phyloP scores from a whole-genome alignment of 306 rosid genomes.

The Vicia faba region DNA sequence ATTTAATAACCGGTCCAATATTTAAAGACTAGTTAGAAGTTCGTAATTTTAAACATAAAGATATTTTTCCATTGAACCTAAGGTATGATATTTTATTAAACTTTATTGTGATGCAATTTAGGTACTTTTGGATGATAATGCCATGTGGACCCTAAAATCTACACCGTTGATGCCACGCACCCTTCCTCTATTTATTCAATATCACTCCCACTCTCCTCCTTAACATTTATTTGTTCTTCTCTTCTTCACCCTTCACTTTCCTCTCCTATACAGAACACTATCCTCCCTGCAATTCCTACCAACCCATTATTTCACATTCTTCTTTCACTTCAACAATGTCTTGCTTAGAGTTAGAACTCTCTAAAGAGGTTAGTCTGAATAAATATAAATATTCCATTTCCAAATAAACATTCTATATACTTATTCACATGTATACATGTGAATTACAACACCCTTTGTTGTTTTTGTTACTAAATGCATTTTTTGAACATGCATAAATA shows the following conservation, averaged over 20 bases:
- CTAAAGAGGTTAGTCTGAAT: conserved; percentile 49
- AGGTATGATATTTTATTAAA: neutral
- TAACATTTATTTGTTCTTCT: conserved; percentile 35
- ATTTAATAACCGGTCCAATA: no score
- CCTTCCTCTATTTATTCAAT: conserved; percentile 59
- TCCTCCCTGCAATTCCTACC: conserved; percentile 32
- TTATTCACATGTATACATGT: neutral
- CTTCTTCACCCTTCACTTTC: conserved; percentile 34
- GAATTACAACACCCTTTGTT: neutral
- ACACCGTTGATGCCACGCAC: conserved; percentile 54
- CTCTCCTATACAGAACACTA: conserved; percentile 25
- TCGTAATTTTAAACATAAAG: neutral
- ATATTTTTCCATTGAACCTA: neutral
- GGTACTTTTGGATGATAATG: conserved; percentile 42
- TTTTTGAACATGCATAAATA: neutral
- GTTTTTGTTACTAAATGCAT: neutral
- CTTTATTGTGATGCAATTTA: conserved; percentile 27
- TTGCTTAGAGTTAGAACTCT: conserved; percentile 51
- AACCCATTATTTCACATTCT: neutral
- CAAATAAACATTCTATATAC: neutral
- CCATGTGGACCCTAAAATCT: conserved; percentile 58
- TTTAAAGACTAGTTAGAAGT: no score
- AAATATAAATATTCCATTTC: neutral
- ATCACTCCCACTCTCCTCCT: conserved; percentile 29
- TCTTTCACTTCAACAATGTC: conserved; percentile 50